These are phyloP conservation scores for Alternaria hordeiaustralica DNA, from an alignment of 2,329 filamentous ascomycete species.

Conservation along the genomic window DNA sequence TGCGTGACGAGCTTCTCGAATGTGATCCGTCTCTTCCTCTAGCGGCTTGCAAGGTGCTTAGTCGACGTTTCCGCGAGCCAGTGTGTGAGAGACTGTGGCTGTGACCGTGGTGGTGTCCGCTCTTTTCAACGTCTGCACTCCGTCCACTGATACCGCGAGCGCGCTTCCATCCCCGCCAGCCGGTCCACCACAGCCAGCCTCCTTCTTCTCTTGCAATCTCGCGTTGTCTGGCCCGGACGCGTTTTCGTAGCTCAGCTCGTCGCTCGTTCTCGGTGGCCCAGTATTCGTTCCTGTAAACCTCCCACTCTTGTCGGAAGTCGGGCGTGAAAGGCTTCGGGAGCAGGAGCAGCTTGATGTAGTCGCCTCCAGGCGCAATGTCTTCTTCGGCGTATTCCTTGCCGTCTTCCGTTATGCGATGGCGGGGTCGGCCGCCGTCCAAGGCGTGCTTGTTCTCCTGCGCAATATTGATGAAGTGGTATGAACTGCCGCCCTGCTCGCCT, in stretches of 20 bases:
- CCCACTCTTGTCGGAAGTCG: conserved; percentile 96
- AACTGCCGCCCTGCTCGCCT: conserved; percentile 64
- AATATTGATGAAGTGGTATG: conserved; percentile 79
- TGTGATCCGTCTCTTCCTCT: conserved; percentile 35
- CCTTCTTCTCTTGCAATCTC: conserved; percentile 72
- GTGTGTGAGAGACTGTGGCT: conserved; percentile 24
- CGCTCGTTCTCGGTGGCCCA: conserved; percentile 98
- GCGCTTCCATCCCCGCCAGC: conserved; percentile 65
- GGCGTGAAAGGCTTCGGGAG: conserved; percentile 94
- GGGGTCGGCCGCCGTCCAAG: conserved; percentile 29
- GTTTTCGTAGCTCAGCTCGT: conserved; percentile 72
- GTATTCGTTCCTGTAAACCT: conserved; percentile 90
- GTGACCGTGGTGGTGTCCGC: conserved; percentile 20
- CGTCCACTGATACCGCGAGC: conserved; percentile 37
- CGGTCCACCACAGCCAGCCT: conserved; percentile 86
- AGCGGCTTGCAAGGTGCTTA: conserved; percentile 29
- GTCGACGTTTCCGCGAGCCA: conserved; percentile 32
- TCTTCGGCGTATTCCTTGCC: conserved; percentile 75
- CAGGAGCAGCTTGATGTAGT: conserved; percentile 88
- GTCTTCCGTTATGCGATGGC: conserved; percentile 59
- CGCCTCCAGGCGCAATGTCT: conserved; percentile 86
- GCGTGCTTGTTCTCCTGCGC: conserved; percentile 41
- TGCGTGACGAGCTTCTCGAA: conserved; percentile 43
- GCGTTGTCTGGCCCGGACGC: conserved; percentile 71
- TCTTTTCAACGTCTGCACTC: conserved; percentile 41